Percentiles rank a stretch among this genome's conserved stretches.
Conservation (phyloP, 495 filamentous ascomycete genomes). For the Daldinia bambusicola region DNA sequence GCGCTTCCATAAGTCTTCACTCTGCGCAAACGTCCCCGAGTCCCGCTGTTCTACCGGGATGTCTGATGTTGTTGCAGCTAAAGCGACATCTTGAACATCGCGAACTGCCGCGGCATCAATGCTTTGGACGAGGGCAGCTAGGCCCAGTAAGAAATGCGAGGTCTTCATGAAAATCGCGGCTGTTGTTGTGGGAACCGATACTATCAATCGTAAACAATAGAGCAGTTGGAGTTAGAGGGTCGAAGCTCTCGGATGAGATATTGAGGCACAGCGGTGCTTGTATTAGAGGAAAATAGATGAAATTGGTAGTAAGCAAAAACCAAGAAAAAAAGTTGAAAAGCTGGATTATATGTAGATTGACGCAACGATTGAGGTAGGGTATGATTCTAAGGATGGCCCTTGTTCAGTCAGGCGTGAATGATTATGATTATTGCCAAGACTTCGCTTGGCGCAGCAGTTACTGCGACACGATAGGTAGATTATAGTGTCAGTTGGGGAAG, state of each 20-base stretch:
- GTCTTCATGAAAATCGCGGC: slow-evolving; percentile 44
- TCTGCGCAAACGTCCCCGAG: slow-evolving; percentile 33
- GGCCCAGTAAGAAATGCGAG: slow-evolving; percentile 30
- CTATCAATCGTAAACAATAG: background rate
- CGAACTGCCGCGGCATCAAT: slow-evolving; percentile 36
- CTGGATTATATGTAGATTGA: background rate
- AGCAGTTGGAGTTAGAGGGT: slow-evolving; percentile 14
- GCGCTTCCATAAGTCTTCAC: slow-evolving; percentile 64
- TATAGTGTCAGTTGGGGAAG: no score
- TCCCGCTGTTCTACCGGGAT: slow-evolving; percentile 37
- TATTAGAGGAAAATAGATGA: slow-evolving; percentile 6
- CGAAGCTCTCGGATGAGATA: slow-evolving; percentile 1
- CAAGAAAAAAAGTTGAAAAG: background rate
- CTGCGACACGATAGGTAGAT: background rate
- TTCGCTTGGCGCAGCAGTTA: no score
- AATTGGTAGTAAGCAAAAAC: background rate
- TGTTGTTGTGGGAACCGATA: slow-evolving; percentile 3
- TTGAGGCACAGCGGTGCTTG: background rate
- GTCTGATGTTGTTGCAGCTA: slow-evolving; percentile 32
- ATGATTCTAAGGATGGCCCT: no score
- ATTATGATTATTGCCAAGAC: no score
- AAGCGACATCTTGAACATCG: slow-evolving; percentile 24
- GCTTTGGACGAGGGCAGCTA: slow-evolving; percentile 35
- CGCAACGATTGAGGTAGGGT: no score
- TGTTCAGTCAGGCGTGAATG: no score